Evolutionary conservation across 2,329 filamentous ascomycete species (phyloP).

Genomic region (Pyrenophora tritici-repentis): DNA sequence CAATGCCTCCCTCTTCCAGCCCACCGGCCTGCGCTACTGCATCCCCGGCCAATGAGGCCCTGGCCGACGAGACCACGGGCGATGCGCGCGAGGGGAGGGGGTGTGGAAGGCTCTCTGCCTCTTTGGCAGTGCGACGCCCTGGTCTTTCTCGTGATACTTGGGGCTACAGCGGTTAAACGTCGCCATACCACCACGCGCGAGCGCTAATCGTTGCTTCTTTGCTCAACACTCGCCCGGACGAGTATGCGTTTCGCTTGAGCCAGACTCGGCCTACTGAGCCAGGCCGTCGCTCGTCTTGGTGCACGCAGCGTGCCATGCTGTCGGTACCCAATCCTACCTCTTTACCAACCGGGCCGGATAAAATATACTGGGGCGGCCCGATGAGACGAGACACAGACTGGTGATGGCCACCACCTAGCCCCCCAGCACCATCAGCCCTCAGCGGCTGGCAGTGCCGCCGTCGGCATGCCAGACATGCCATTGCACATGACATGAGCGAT

Average conservation of each 20-base stretch:
- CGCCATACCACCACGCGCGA: not conserved
- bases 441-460: not conserved
- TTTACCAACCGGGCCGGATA: constrained; percentile 3
- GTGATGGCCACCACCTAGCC: too few species aligned
- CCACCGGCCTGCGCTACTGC: constrained; percentile 17
- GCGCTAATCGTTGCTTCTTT: constrained; percentile 10
- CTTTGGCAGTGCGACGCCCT: constrained; percentile 6
- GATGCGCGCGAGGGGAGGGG: constrained; percentile 12
- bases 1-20: constrained; percentile 16
- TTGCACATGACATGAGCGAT: not conserved
- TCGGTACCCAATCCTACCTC: constrained; percentile 2
- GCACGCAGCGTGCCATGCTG: constrained; percentile 3
- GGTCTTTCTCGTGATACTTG: constrained; percentile 2
- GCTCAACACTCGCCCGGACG: constrained; percentile 6
- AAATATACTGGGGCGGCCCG: constrained; percentile 10
- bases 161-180: constrained; percentile 12
- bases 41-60: constrained; percentile 23
- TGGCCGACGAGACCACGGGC: constrained; percentile 10
- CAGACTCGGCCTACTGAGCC: constrained; percentile 1
- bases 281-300: constrained; percentile 10
- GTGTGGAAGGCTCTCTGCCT: not conserved
- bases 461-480: constrained; percentile 2
- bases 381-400: constrained; percentile 10
- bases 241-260: not conserved
- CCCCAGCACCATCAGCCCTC: not conserved